Evolutionary conservation across 2,329 filamentous ascomycete species (phyloP), one percentile per base, ranked within the genome.

Genomic region (Stenocarpella maydis): DNA sequence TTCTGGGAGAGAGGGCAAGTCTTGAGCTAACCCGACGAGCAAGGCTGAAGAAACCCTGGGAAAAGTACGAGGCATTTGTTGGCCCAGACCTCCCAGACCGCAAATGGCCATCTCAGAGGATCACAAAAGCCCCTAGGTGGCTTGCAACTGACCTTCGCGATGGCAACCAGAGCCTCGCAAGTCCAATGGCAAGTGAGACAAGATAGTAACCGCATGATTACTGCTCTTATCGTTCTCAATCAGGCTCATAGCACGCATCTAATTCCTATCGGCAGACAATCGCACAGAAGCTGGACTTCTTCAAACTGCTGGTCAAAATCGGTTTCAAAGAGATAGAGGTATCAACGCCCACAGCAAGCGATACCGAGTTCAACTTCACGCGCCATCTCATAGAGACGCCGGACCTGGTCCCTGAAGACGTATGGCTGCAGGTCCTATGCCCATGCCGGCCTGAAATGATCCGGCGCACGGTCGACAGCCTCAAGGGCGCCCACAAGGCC

Each of bases 261-360:
- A 43, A 6, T 19, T 43, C n/a, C 14, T 1, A 2, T 41, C 34
- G 1, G 31, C 76, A 96, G 93, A 96, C 94, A 77, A 94, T 94
- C 74, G 93, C 97, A 58, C 94, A 98, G 85, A 98, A 98, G 83
- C 96, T 92, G 89, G 86, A 86, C 71, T 98, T 95, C 86, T 98
- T 98, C 86, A 90, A 94, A 82, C 96, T 97, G 94, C 89, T 98
- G 65, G 89, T 91, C 76, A 90, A 95, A 71, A 87, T 98, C 61
- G 95, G 95, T 75, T 98, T 97, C 87, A 98, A 98, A 83, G 95
- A 98, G 82, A 98, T 98, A 73, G 95, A 98, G 80, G 92, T 98
- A 21, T 96, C 94, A 5, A 98, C 97, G 82, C 95, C 95, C 55
- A 97, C 94, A 0, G 94, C 95, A 15, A 97, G 94, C 45, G 92